These are phyloP conservation scores for Diaporthe sp. DNA, from an alignment of 2,329 filamentous ascomycete species.

Conservation along the genomic window DNA sequence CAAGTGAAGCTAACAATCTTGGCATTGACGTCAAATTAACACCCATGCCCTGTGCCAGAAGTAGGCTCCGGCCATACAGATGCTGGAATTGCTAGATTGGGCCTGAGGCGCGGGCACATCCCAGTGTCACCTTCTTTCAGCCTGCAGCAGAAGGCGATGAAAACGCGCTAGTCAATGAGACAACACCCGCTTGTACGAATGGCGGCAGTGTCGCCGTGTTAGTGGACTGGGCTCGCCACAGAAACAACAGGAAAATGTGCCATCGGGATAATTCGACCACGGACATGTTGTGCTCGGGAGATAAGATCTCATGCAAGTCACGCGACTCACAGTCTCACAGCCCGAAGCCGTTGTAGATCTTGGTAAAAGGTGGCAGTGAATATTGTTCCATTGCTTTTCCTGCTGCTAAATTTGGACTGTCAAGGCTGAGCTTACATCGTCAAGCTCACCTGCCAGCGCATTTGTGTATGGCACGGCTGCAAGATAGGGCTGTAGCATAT, in stretches of 20 bases:
- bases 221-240: conserved; percentile 12
- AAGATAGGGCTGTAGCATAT: neutral
- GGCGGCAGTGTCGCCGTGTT: conserved; percentile 8
- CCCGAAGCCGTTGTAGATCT: neutral
- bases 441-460: conserved; percentile 27
- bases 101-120: conserved; percentile 9
- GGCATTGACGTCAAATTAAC: conserved; percentile 29
- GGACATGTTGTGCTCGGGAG: neutral
- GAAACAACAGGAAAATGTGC: neutral
- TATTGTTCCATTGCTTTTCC: neutral
- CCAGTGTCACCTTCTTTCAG: conserved; percentile 21
- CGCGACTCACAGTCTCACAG: conserved; percentile 5
- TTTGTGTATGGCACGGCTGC: neutral
- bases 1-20: conserved; percentile 1
- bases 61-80: neutral
- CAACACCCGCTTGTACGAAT: neutral
- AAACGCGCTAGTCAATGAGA: neutral
- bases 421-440: conserved; percentile 22
- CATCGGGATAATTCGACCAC: neutral
- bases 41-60: conserved; percentile 8
- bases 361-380: conserved; percentile 20
- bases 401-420: conserved; percentile 18
- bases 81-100: neutral
- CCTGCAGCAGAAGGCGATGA: conserved; percentile 20
- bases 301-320: neutral